These are phyloP conservation scores for Venturia oleaginea DNA, from an alignment of 2,329 filamentous ascomycete genomes.

Conservation along the genomic window DNA sequence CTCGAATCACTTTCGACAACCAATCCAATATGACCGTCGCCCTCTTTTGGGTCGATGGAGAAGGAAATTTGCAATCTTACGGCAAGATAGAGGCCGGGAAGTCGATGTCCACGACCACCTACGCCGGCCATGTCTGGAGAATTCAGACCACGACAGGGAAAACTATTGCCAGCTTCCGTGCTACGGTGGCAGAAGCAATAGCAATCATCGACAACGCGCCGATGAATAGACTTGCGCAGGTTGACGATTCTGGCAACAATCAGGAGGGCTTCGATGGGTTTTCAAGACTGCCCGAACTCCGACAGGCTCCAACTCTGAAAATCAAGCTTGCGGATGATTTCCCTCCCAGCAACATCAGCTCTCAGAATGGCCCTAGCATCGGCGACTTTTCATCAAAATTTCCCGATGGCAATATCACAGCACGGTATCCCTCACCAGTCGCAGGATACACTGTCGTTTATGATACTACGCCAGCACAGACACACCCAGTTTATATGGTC, in stretches of 20 bases:
- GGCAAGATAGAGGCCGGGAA: conserved; percentile 15
- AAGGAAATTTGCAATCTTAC: conserved; percentile 15
- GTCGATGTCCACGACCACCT: conserved; percentile 13
- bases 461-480: conserved; percentile 19
- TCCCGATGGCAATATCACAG: not conserved
- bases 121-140: conserved; percentile 18
- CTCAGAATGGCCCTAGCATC: not conserved
- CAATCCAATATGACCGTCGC: conserved; percentile 9
- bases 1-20: conserved; percentile 15
- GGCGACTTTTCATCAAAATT: not conserved
- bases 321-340: not conserved
- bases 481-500: conserved; percentile 18
- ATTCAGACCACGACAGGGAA: conserved; percentile 12
- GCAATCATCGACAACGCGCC: conserved; percentile 16
- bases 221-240: not conserved
- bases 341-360: not conserved
- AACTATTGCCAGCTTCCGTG: conserved; percentile 16
- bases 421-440: not conserved
- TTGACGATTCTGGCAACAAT: not conserved
- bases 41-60: conserved; percentile 17
- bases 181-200: conserved; percentile 11
- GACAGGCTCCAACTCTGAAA: not conserved
- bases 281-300: not conserved
- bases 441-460: conserved; percentile 15
- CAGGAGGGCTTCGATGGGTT: not conserved